phyloP scores from a whole-genome alignment of 192 early-diverging fungal species.

The Coemansia sp. region DNA sequence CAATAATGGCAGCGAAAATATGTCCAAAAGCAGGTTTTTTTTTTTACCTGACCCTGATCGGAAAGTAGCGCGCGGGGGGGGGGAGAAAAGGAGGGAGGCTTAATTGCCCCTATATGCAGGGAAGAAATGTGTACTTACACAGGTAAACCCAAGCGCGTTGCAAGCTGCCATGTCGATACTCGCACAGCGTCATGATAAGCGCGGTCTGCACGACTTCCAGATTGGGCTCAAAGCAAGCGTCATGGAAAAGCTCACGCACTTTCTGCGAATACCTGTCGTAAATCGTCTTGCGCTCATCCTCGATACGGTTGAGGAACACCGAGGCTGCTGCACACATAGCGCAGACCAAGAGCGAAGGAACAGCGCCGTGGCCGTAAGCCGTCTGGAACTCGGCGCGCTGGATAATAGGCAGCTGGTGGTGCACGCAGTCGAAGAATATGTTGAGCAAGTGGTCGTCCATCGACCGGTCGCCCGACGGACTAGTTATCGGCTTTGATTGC shows the following conservation, averaged over 20 bases:
- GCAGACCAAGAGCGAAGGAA: slow-evolving; percentile 35
- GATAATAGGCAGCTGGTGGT: slow-evolving; percentile 54
- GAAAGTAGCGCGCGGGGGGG: background rate
- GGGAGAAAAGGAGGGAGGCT: background rate
- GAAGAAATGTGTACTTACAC: slow-evolving; percentile 37
- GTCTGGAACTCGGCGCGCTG: slow-evolving; percentile 25
- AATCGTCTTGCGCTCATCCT: slow-evolving; percentile 50
- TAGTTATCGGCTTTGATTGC: slow-evolving; percentile 10
- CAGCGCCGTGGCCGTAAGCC: slow-evolving; percentile 21
- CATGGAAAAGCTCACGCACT: slow-evolving; percentile 55
- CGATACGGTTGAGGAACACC: slow-evolving; percentile 52
- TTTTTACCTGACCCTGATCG: slow-evolving; percentile 9
- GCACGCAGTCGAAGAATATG: slow-evolving; percentile 46
- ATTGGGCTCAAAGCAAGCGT: slow-evolving; percentile 54
- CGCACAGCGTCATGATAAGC: slow-evolving; percentile 58
- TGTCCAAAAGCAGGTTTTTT: background rate
- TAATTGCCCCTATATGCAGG: slow-evolving; percentile 5
- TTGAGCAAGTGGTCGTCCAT: slow-evolving; percentile 50
- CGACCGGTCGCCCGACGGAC: slow-evolving; percentile 41
- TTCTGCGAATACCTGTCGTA: slow-evolving; percentile 49
- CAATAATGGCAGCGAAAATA: background rate
- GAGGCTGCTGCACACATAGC: slow-evolving; percentile 54
- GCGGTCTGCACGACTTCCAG: slow-evolving; percentile 56
- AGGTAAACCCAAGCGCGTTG: slow-evolving; percentile 56
- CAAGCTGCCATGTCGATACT: slow-evolving; percentile 52